phyloP scores from a whole-genome alignment of 1,284 basidiomycete species.

The Trichosporon asahii region DNA sequence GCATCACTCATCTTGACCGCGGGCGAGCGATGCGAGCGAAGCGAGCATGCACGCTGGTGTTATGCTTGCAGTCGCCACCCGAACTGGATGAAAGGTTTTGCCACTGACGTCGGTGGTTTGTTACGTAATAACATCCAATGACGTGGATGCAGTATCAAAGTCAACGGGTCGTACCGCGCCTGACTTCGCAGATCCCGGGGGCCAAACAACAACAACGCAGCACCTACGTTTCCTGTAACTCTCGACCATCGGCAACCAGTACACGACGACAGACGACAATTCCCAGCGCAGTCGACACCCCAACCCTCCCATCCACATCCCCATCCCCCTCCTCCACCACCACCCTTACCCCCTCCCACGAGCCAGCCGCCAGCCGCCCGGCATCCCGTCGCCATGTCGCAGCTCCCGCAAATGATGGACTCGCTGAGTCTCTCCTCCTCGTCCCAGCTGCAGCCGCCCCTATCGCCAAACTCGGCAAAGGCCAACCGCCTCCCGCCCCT shows the following conservation, averaged over 20 bases:
- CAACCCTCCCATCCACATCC: not conserved
- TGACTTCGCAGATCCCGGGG: not conserved
- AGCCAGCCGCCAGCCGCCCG: too few relatives aligned
- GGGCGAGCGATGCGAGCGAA: not conserved
- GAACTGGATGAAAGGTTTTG: not conserved
- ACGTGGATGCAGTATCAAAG: not conserved
- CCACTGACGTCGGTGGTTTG: not conserved
- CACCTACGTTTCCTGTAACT: not conserved
- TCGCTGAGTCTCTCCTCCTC: not conserved
- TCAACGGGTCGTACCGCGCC: not conserved
- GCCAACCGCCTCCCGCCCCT: slow-evolving; percentile 43
- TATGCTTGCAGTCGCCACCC: not conserved
- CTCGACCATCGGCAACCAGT: not conserved
- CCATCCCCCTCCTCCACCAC: not conserved
- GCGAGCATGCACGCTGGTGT: too few relatives aligned
- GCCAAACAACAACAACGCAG: not conserved
- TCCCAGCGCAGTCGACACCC: not conserved
- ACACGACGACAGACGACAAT: not conserved
- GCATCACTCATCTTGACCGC: slow-evolving; percentile 7
- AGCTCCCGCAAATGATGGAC: slow-evolving; percentile 7
- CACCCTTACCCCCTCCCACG: not conserved
- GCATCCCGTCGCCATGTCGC: not conserved
- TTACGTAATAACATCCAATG: not conserved
- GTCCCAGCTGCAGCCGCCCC: not conserved
- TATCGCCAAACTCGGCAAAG: not conserved